phyloP scores from a whole-genome alignment of 208 protist species.

The Naegleria fowleri region DNA sequence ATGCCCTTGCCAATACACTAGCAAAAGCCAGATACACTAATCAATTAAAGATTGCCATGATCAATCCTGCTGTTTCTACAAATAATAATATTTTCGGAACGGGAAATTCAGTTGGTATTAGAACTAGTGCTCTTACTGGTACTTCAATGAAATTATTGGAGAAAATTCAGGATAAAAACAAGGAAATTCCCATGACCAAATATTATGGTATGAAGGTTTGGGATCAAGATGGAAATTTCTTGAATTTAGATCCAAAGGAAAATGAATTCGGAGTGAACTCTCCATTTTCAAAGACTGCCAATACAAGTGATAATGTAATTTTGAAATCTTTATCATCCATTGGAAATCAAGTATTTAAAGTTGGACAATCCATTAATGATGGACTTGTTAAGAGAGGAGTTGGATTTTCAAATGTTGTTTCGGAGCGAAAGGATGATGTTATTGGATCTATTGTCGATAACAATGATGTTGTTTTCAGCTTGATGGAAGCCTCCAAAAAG shows the following conservation, averaged over 20 bases:
- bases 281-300: neutral
- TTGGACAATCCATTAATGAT: neutral
- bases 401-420: neutral
- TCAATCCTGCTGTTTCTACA: neutral
- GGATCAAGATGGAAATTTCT: constrained; percentile 9
- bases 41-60: neutral
- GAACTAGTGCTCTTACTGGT: neutral
- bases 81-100: neutral
- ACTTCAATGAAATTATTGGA: constrained; percentile 3
- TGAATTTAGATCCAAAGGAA: neutral
- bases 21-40: neutral
- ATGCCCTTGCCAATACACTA: neutral
- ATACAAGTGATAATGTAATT: neutral
- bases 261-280: neutral
- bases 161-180: neutral
- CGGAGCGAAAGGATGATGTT: neutral
- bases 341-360: neutral
- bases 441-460: neutral
- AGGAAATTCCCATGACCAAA: neutral
- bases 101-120: neutral
- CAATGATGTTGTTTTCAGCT: constrained; percentile 8
- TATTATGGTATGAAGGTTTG: constrained; percentile 9
- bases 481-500: neutral
- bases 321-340: neutral
- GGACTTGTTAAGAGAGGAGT: neutral